Evolutionary conservation across 2,329 filamentous ascomycete species (phyloP).

Genomic region (Hypoxylon sp.): DNA sequence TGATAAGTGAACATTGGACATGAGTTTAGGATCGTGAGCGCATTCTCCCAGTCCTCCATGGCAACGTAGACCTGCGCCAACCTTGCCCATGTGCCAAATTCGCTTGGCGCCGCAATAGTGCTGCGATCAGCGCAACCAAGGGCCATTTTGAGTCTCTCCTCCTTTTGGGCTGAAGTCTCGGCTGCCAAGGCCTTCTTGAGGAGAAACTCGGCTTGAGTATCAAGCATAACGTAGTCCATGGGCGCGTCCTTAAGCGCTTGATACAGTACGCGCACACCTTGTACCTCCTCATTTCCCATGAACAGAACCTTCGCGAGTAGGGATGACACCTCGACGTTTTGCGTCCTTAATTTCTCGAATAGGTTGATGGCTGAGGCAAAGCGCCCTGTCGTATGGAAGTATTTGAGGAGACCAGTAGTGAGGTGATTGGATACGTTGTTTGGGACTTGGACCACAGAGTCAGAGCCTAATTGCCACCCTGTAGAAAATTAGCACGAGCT

Average conservation of each 20-base stretch:
- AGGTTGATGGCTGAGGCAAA: slow-evolving; percentile 97
- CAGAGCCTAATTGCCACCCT: slow-evolving; percentile 96
- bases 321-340: slow-evolving; percentile 94
- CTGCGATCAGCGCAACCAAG: slow-evolving; percentile 94
- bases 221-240: slow-evolving; percentile 98
- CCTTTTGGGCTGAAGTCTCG: slow-evolving; percentile 67
- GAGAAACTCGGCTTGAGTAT: slow-evolving; percentile 93
- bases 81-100: slow-evolving; percentile 97
- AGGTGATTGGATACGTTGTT: slow-evolving; percentile 97
- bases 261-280: slow-evolving; percentile 89
- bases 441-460: slow-evolving; percentile 96
- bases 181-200: slow-evolving; percentile 81
- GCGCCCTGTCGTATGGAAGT: slow-evolving; percentile 94
- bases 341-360: slow-evolving; percentile 92
- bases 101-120: slow-evolving; percentile 94
- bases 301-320: slow-evolving; percentile 91
- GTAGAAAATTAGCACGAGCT: slow-evolving; percentile 28
- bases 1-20: slow-evolving; percentile 99
- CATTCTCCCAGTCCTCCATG: slow-evolving; percentile 96
- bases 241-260: slow-evolving; percentile 90
- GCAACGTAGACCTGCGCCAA: slow-evolving; percentile 94
- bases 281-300: slow-evolving; percentile 97
- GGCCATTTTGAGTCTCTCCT: slow-evolving; percentile 84
- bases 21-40: slow-evolving; percentile 94
- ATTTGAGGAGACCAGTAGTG: slow-evolving; percentile 91